These are phyloP conservation scores for Chaetomium sp. DNA, from an alignment of 2,329 filamentous ascomycete genomes.

Conservation along the genomic window DNA sequence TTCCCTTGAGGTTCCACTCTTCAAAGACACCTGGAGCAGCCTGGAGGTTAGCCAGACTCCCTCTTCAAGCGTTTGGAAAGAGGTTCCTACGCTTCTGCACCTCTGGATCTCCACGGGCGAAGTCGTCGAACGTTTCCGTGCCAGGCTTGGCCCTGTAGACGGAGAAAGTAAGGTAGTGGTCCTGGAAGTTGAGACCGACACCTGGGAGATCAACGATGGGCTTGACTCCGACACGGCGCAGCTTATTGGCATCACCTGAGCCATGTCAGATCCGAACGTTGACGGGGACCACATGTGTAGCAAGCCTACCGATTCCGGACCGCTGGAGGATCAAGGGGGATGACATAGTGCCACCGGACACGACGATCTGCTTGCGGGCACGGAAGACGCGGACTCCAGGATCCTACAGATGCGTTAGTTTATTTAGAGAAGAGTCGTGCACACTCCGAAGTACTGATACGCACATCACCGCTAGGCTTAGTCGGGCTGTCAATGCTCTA, in stretches of 20 bases:
- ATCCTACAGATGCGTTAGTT: constrained; percentile 15
- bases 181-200: constrained; percentile 56
- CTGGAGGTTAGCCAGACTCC: constrained; percentile 24
- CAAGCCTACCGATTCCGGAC: constrained; percentile 62
- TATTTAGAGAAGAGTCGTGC: neutral
- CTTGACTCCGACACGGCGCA: constrained; percentile 57
- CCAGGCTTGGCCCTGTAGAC: constrained; percentile 73
- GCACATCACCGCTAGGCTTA: constrained; percentile 9
- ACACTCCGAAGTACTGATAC: neutral
- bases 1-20: constrained; percentile 79
- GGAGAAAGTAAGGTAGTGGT: constrained; percentile 65
- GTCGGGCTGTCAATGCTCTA: constrained; percentile 7
- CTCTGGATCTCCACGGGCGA: constrained; percentile 71
- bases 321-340: constrained; percentile 75
- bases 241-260: constrained; percentile 66
- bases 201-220: constrained; percentile 54
- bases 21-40: constrained; percentile 62
- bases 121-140: constrained; percentile 79
- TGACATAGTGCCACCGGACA: constrained; percentile 72
- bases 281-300: no score
- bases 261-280: constrained; percentile 14
- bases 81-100: constrained; percentile 62
- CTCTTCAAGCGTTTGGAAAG: neutral
- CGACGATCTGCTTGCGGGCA: constrained; percentile 73
- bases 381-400: constrained; percentile 57